These are phyloP conservation scores for Asterophora parasitica DNA, from an alignment of 768 basidiomycete species.

Conservation along the genomic window DNA sequence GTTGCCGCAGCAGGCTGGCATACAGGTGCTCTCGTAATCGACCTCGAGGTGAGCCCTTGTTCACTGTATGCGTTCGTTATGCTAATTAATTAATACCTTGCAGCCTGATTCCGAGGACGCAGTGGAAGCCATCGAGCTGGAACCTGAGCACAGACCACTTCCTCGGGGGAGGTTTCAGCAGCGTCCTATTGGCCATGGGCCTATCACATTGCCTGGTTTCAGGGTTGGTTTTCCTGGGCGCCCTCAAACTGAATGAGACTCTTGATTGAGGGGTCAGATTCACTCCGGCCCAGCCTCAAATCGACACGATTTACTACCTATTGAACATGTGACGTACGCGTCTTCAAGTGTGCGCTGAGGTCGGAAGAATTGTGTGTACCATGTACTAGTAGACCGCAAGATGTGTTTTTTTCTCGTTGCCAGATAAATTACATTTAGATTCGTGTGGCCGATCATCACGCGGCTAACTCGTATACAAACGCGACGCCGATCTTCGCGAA, in stretches of 20 bases:
- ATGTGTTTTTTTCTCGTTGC: no score
- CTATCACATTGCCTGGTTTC: slow-evolving; percentile 28
- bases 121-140: slow-evolving; percentile 33
- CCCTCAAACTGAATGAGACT: slow-evolving; percentile 5
- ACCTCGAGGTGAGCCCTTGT: slow-evolving; percentile 56
- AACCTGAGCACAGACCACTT: slow-evolving; percentile 17
- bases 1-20: slow-evolving; percentile 90
- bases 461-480: slow-evolving; percentile 48
- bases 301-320: no score
- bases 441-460: slow-evolving; percentile 3
- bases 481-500: slow-evolving; percentile 58
- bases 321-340: no score
- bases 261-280: no score
- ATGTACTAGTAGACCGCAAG: no score
- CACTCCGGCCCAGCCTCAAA: no score
- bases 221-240: slow-evolving; percentile 57
- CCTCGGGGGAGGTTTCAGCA: slow-evolving; percentile 10
- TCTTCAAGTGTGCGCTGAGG: no score
- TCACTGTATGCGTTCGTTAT: neutral
- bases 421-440: neutral
- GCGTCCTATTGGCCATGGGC: slow-evolving; percentile 29
- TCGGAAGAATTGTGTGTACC: no score
- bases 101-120: slow-evolving; percentile 29
- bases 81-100: neutral
- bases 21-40: slow-evolving; percentile 82